Evolutionary conservation across 257 asterid species (phyloP).

Genomic region (Ilex aquifolium): DNA sequence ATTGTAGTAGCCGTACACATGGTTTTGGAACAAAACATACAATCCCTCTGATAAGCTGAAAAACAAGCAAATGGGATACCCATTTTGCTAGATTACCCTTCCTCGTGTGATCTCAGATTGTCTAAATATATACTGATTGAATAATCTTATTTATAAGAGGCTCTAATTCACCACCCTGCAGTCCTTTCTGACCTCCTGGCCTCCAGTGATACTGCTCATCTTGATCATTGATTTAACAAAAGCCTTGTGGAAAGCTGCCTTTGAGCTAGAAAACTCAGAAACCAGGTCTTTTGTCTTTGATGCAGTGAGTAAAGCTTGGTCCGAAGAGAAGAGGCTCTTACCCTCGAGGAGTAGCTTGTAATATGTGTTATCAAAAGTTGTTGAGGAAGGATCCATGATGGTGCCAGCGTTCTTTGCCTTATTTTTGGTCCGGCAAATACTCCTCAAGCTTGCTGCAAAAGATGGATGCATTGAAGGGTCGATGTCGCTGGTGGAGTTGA

Average conservation of each 20-base stretch:
- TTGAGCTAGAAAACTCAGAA: slow-evolving; percentile 54
- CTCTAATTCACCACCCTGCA: slow-evolving; percentile 60
- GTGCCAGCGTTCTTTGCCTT: slow-evolving; percentile 55
- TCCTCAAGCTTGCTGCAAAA: slow-evolving; percentile 44
- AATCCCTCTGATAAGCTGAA: too few relatives aligned
- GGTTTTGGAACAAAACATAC: too few relatives aligned
- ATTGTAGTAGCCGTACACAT: too few relatives aligned
- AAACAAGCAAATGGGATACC: too few relatives aligned
- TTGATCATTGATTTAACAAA: slow-evolving; percentile 72
- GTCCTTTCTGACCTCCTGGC: slow-evolving; percentile 70
- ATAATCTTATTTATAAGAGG: too few relatives aligned
- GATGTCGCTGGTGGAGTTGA: slow-evolving; percentile 57
- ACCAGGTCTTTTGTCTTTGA: slow-evolving; percentile 48
- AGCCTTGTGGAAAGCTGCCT: slow-evolving; percentile 49
- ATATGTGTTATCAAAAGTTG: slow-evolving; percentile 62
- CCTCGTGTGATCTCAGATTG: too few relatives aligned
- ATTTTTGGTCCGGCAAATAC: slow-evolving; percentile 46
- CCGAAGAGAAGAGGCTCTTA: slow-evolving; percentile 54
- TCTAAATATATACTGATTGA: too few relatives aligned
- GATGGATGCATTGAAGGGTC: slow-evolving; percentile 67
- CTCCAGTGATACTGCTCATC: slow-evolving; percentile 84
- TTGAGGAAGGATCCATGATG: slow-evolving; percentile 63
- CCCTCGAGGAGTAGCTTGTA: slow-evolving; percentile 55
- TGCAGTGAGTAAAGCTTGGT: slow-evolving; percentile 55
- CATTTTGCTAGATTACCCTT: too few relatives aligned